Evolutionary conservation across 768 basidiomycete species (phyloP).

Genomic region (Tephrocybe sp.): DNA sequence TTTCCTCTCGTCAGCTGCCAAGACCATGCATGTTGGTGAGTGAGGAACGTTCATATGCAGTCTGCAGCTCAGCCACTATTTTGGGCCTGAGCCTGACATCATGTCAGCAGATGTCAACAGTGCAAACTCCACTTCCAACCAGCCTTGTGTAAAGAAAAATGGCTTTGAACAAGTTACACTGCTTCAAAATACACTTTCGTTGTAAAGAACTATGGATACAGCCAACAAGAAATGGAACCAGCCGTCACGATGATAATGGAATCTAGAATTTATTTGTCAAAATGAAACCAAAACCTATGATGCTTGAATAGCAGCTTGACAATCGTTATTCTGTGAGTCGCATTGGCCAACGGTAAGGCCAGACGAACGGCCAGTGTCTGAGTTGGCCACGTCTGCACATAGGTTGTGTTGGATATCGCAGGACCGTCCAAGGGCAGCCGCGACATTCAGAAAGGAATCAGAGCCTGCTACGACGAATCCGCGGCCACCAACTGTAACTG

Average conservation of each 20-base stretch:
- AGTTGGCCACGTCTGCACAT: conserved; percentile 55
- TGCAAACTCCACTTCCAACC: too few relatives aligned
- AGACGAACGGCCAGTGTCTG: conserved; percentile 31
- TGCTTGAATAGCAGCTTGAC: conserved; percentile 23
- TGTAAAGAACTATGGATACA: conserved; percentile 8
- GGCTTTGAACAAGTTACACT: too few relatives aligned
- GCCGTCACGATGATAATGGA: background rate
- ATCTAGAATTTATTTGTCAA: background rate
- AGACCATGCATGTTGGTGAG: too few relatives aligned
- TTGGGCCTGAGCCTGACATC: too few relatives aligned
- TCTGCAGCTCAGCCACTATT: too few relatives aligned
- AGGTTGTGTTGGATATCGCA: conserved; percentile 60
- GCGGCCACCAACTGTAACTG: conserved; percentile 42
- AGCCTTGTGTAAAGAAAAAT: too few relatives aligned
- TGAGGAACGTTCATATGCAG: background rate
- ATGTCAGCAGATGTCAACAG: too few relatives aligned
- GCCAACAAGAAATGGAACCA: conserved; percentile 1
- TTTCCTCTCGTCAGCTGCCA: background rate
- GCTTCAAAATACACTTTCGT: background rate
- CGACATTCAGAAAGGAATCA: conserved; percentile 45
- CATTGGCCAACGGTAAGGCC: conserved; percentile 41
- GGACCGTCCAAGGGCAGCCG: conserved; percentile 53
- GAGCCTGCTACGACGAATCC: conserved; percentile 49
- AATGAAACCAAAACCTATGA: conserved; percentile 10
- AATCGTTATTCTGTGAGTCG: conserved; percentile 35